These are phyloP conservation scores for barrel medic (Medicago truncatula) DNA, from an alignment of 306 rosid genomes.

Conservation along the genomic window MtrunA17r5.0-ANR NC_053046.1:34618001-34618500, in stretches of 20 bases:
- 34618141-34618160: background rate
- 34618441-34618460: background rate
- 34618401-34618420: conserved; percentile 82
- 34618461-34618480: background rate
- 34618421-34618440: conserved; percentile 66
- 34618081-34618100: too few species aligned
- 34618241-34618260: background rate
- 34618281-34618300: background rate
- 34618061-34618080: too few species aligned
- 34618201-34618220: conserved; percentile 26
- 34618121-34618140: too few species aligned
- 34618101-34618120: too few species aligned
- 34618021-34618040: too few species aligned
- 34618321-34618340: conserved; percentile 52
- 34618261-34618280: background rate
- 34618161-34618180: background rate
- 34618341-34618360: conserved; percentile 64
- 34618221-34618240: background rate
- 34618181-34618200: background rate
- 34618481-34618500: background rate
- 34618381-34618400: conserved; percentile 86
- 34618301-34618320: background rate
- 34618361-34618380: conserved; percentile 82
- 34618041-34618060: too few species aligned
- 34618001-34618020: too few species aligned